Evolutionary conservation across 371 early-diverging fungal genomes (phyloP).

Genomic region (Mucor ambiguus): DNA sequence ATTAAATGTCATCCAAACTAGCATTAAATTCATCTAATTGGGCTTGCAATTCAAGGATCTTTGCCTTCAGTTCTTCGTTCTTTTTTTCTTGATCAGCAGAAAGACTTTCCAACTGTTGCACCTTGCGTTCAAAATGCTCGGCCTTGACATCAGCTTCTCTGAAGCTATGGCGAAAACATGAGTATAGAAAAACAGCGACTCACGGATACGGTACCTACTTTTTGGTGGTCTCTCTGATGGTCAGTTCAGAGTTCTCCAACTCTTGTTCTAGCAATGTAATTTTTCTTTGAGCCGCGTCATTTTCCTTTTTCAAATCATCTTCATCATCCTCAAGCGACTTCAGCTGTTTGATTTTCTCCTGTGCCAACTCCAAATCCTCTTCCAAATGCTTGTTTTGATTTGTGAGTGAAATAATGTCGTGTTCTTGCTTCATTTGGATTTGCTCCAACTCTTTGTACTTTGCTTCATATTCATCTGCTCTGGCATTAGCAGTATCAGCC

Average conservation of each 20-base stretch:
- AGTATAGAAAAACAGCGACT: background rate
- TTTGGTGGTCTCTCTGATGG: slow-evolving; percentile 68
- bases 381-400: slow-evolving; percentile 67
- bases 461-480: slow-evolving; percentile 65
- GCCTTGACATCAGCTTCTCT: slow-evolving; percentile 80
- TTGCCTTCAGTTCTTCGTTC: slow-evolving; percentile 62
- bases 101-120: slow-evolving; percentile 68
- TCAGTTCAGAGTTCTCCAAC: slow-evolving; percentile 66
- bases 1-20: slow-evolving; percentile 69
- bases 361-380: slow-evolving; percentile 64
- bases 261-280: slow-evolving; percentile 68
- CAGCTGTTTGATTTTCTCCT: slow-evolving; percentile 61
- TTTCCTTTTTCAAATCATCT: slow-evolving; percentile 65
- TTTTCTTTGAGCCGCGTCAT: slow-evolving; percentile 66
- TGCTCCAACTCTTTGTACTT: slow-evolving; percentile 62
- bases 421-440: slow-evolving; percentile 66
- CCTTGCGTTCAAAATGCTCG: slow-evolving; percentile 81
- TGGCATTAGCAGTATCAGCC: slow-evolving; percentile 66
- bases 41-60: slow-evolving; percentile 60
- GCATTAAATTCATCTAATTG: slow-evolving; percentile 75
- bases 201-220: slow-evolving; percentile 45
- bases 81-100: slow-evolving; percentile 60
- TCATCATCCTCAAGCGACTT: slow-evolving; percentile 65
- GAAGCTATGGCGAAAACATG: slow-evolving; percentile 45
- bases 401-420: slow-evolving; percentile 69